A percentile compares a stretch with the other conserved stretches of the same genome.
These are phyloP conservation scores for Colletotrichum agaves DNA, from an alignment of 2,329 filamentous ascomycete species.

Conservation along the genomic window DNA sequence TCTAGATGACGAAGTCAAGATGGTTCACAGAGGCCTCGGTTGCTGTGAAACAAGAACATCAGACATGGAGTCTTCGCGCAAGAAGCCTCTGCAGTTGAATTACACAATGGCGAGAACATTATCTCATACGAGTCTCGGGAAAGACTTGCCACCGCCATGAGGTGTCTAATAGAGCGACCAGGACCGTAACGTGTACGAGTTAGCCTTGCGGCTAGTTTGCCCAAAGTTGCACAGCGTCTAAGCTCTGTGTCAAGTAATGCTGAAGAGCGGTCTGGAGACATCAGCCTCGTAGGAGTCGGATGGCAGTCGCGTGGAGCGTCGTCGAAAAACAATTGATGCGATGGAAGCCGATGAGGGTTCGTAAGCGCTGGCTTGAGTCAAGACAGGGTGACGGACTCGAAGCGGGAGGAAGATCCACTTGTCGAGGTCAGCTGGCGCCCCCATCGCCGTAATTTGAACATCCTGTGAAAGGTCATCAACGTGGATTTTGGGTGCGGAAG, in stretches of 20 bases:
- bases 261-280: neutral
- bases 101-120: no score
- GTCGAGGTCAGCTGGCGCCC: constrained; percentile 14
- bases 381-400: constrained; percentile 20
- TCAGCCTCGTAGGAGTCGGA: neutral
- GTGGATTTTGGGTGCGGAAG: neutral
- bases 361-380: constrained; percentile 23
- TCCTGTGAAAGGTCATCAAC: neutral
- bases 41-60: no score
- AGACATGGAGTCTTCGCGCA: no score
- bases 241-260: neutral
- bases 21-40: no score
- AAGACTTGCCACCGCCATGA: no score
- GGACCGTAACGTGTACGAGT: neutral
- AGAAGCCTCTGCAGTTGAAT: no score
- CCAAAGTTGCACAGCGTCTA: neutral
- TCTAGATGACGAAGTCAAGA: no score
- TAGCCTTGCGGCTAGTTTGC: neutral
- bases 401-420: constrained; percentile 10
- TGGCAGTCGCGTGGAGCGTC: neutral
- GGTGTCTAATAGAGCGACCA: no score
- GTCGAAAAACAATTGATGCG: neutral
- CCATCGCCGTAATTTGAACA: constrained; percentile 17
- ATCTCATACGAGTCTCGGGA: no score
- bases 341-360: constrained; percentile 14